Conservation (phyloP, 768 basidiomycete genomes). For the Kwoniella sp. region DNA sequence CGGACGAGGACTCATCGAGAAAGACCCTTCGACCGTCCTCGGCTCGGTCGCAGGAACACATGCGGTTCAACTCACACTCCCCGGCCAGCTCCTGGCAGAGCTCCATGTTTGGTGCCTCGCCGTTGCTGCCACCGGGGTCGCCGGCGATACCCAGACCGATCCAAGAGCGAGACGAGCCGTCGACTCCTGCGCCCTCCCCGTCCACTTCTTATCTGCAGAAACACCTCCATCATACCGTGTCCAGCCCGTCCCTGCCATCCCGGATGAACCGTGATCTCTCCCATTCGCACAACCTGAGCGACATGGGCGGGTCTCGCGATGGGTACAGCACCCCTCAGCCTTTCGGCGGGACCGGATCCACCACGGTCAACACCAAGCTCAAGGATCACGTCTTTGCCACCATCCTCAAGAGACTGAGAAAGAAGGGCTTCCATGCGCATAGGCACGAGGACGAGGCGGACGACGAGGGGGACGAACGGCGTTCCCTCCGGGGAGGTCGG, state of each 20-base stretch:
- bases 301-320: slow-evolving; percentile 4
- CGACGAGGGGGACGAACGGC: slow-evolving; percentile 53
- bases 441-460: slow-evolving; percentile 46
- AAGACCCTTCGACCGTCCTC: slow-evolving; percentile 31
- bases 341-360: slow-evolving; percentile 86
- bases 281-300: slow-evolving; percentile 3
- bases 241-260: slow-evolving; percentile 34
- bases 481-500: not conserved
- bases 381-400: slow-evolving; percentile 94
- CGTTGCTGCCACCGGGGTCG: slow-evolving; percentile 3
- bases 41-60: slow-evolving; percentile 29
- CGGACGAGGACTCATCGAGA: slow-evolving; percentile 18
- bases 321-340: slow-evolving; percentile 35
- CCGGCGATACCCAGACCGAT: slow-evolving; percentile 26
- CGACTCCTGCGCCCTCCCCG: slow-evolving; percentile 35
- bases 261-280: slow-evolving; percentile 10
- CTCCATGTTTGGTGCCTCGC: slow-evolving; percentile 27
- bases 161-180: slow-evolving; percentile 21
- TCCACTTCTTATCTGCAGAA: slow-evolving; percentile 6
- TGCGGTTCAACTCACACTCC: slow-evolving; percentile 13
- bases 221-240: slow-evolving; percentile 44
- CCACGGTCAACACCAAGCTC: slow-evolving; percentile 85
- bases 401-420: slow-evolving; percentile 60
- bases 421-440: slow-evolving; percentile 20
- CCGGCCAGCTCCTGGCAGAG: slow-evolving; percentile 29